Evolutionary conservation across 225 moss, liverwort and hornwort genomes (phyloP).

Genomic region (Lunularia cruciata): DNA sequence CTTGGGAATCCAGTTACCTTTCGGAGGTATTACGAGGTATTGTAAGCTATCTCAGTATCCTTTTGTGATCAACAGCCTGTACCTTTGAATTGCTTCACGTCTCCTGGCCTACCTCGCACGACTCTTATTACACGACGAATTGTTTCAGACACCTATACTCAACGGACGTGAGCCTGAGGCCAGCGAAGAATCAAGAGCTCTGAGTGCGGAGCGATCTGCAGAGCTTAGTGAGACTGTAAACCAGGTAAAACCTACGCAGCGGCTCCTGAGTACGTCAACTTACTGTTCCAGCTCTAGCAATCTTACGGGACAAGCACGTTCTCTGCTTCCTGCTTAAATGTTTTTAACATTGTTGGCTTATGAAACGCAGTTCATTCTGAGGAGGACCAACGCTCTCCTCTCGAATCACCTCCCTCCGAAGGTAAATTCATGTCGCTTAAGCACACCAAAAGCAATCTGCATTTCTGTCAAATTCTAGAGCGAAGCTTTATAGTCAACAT

Average conservation of each 20-base stretch:
- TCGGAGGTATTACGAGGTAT: conserved; percentile 88
- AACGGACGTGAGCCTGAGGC: conserved; percentile 97
- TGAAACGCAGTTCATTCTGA: conserved; percentile 79
- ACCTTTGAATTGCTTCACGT: not conserved
- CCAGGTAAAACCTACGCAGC: conserved; percentile 51
- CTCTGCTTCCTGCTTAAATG: no score
- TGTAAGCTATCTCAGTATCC: not conserved
- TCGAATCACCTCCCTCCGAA: conserved; percentile 98
- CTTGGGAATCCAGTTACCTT: conserved; percentile 76
- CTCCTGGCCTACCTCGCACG: not conserved
- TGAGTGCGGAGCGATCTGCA: conserved; percentile 82
- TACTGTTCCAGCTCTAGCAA: not conserved
- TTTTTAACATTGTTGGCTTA: conserved; percentile 4
- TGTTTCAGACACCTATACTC: conserved; percentile 75
- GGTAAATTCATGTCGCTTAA: conserved; percentile 42
- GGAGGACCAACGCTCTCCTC: conserved; percentile 86
- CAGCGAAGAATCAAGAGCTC: conserved; percentile 72
- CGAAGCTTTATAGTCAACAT: no score
- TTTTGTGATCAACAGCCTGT: not conserved
- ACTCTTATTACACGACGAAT: not conserved
- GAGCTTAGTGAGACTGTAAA: conserved; percentile 98
- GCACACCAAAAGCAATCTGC: no score
- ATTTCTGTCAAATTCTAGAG: no score
- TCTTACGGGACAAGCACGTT: no score
- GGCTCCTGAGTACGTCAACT: not conserved